A percentile compares a stretch with the other conserved stretches of the same genome.
Conservation (phyloP, 2,329 filamentous ascomycete species). For the Talaromyces sp. region DNA sequence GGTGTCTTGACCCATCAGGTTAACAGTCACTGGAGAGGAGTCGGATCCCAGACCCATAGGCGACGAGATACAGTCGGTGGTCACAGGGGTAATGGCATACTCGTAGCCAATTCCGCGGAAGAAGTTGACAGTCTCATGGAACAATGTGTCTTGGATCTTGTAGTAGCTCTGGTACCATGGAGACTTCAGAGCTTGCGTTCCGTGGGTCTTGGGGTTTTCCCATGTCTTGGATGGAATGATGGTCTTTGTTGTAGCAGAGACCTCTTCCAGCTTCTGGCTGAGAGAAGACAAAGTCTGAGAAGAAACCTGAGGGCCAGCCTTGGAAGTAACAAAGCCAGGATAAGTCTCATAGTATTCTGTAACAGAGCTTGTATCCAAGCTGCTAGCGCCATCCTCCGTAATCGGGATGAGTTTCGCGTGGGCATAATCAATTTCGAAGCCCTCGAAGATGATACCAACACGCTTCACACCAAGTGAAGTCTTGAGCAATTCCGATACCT, state of each 20-base stretch:
- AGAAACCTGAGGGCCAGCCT: too few relatives aligned
- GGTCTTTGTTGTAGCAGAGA: too few relatives aligned
- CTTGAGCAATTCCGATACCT: not conserved
- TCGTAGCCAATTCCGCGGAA: not conserved
- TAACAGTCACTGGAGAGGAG: not conserved
- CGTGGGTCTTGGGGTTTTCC: not conserved
- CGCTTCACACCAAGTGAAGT: not conserved
- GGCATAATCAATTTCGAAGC: not conserved
- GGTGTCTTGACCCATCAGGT: not conserved
- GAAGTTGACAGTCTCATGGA: not conserved
- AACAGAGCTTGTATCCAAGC: too few relatives aligned
- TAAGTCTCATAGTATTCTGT: too few relatives aligned
- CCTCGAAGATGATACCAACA: not conserved
- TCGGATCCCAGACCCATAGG: constrained; percentile 2
- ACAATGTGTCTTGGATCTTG: not conserved
- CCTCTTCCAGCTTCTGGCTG: too few relatives aligned
- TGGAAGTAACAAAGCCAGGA: too few relatives aligned
- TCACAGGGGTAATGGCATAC: not conserved
- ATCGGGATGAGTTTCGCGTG: not conserved
- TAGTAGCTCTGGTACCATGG: not conserved
- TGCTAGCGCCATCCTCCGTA: too few relatives aligned
- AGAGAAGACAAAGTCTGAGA: too few relatives aligned
- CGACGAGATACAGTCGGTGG: not conserved
- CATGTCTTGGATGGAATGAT: not conserved
- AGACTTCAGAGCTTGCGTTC: not conserved